Conservation (phyloP, 23 red algal species). For the Chondrus crispus region DNA sequence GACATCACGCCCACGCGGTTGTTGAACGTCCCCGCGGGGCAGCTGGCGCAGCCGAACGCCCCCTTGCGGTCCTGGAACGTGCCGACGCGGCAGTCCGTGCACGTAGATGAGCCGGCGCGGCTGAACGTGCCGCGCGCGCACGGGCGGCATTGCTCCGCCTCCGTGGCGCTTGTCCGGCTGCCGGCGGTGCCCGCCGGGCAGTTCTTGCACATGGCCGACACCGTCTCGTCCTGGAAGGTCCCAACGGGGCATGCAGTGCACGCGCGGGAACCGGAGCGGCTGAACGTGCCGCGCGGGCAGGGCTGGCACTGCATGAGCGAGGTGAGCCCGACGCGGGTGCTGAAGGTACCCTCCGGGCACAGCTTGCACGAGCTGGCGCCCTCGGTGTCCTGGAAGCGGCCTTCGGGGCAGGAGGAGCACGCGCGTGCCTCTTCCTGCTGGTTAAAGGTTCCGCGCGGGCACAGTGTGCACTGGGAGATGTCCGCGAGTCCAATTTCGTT, state of each 20-base stretch:
- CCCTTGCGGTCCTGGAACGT: neutral
- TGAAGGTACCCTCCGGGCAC: constrained; percentile 41
- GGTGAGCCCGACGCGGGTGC: neutral
- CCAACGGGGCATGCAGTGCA: neutral
- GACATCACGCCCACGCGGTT: neutral
- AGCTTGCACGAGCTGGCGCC: constrained; percentile 36
- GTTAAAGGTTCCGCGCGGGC: constrained; percentile 12
- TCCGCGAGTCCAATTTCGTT: neutral
- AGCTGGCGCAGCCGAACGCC: neutral
- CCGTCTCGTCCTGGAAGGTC: constrained; percentile 29
- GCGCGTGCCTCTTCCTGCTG: neutral
- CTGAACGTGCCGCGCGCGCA: constrained; percentile 5
- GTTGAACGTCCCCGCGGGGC: constrained; percentile 44
- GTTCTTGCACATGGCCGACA: constrained; percentile 14
- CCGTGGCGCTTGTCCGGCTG: neutral
- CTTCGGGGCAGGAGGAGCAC: constrained; percentile 2
- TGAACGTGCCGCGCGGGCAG: constrained; percentile 21
- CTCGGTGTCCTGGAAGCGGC: neutral
- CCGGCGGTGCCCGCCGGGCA: constrained; percentile 20
- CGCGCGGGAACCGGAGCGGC: neutral
- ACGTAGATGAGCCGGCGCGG: neutral
- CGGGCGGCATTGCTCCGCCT: neutral
- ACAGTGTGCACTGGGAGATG: neutral
- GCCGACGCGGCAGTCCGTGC: constrained; percentile 10
- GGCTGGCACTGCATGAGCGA: neutral